Evolutionary conservation across 306 rosid genomes (phyloP).

Genomic region (Castanospermum australe): DNA sequence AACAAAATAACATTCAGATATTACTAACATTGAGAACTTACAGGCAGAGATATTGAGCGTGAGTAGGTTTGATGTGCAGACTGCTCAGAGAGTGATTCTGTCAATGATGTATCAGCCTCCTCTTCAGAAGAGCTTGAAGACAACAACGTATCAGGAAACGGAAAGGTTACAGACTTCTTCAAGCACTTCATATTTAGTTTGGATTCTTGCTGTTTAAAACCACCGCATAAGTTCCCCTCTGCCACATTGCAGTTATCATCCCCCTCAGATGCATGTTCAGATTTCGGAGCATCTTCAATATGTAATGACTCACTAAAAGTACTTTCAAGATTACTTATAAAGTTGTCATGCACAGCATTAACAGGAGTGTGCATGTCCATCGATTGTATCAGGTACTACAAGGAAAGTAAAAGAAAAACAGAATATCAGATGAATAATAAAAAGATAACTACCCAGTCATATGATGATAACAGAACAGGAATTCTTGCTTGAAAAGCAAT

Average conservation of each 20-base stretch:
- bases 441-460: background rate
- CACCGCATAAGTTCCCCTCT: conserved; percentile 11
- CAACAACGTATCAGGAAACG: conserved; percentile 36
- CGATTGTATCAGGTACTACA: conserved; percentile 42
- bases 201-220: background rate
- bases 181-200: conserved; percentile 29
- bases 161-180: conserved; percentile 54
- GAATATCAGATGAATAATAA: background rate
- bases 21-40: conserved; percentile 39
- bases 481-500: too few relatives aligned
- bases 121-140: conserved; percentile 34
- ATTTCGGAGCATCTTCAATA: conserved; percentile 34
- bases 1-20: background rate
- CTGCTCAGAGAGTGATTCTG: conserved; percentile 33
- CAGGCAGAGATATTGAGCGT: conserved; percentile 69
- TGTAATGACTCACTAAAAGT: conserved; percentile 42
- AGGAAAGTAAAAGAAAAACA: conserved; percentile 4
- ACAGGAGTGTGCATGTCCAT: conserved; percentile 58
- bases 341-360: conserved; percentile 1
- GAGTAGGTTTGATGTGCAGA: conserved; percentile 38
- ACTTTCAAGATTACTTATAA: conserved; percentile 42
- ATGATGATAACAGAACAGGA: too few relatives aligned
- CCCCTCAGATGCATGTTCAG: conserved; percentile 19
- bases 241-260: conserved; percentile 7
- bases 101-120: conserved; percentile 33